These are phyloP conservation scores for Petunia hybrid DNA, from an alignment of 305 asterid species.

Conservation along the genomic window DNA sequence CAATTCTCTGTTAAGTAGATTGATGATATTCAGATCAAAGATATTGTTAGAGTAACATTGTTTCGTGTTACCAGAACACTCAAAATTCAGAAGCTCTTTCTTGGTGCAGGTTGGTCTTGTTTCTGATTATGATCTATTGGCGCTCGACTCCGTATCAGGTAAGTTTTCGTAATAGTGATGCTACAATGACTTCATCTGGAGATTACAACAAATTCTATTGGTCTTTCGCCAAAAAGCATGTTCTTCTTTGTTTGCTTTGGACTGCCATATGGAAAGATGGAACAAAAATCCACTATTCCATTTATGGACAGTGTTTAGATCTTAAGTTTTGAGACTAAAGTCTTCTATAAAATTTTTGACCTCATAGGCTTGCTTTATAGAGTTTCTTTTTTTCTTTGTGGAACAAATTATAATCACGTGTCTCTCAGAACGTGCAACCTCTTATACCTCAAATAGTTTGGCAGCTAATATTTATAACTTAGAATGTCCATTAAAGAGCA, in stretches of 20 bases:
- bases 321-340: neutral
- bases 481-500: neutral
- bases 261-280: conserved; percentile 4
- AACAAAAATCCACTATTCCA: neutral
- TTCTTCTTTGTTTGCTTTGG: neutral
- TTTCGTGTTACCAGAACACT: neutral
- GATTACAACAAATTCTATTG: neutral
- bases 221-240: neutral
- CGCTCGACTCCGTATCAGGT: conserved; percentile 89
- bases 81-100: conserved; percentile 21
- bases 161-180: conserved; percentile 4
- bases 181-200: neutral
- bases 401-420: neutral
- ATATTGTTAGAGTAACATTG: neutral
- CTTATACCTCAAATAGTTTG: neutral
- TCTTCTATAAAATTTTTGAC: neutral
- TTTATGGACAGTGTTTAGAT: neutral
- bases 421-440: conserved; percentile 11
- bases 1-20: conserved; percentile 14
- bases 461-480: neutral
- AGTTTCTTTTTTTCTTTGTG: neutral
- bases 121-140: conserved; percentile 81
- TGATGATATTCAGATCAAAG: conserved; percentile 8
- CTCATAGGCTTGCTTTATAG: conserved; percentile 1
- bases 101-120: conserved; percentile 80